Conservation (phyloP, 805 yeast species). For the Wickerhamiella cacticola region DNA sequence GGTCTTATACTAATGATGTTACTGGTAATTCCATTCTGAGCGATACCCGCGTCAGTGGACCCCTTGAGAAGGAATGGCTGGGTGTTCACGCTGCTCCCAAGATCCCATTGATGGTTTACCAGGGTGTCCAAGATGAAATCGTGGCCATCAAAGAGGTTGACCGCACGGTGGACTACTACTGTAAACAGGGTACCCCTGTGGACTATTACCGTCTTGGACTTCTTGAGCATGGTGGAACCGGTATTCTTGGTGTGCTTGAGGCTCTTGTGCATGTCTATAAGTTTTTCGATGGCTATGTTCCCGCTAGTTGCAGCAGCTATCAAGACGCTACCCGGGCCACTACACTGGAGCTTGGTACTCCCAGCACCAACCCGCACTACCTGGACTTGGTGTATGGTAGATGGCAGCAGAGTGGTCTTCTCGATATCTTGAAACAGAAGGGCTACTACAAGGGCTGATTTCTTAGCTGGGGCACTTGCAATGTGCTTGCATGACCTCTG, state of each 20-base stretch:
- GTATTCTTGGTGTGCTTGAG: neutral
- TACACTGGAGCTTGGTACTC: neutral
- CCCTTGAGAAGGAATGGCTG: conserved; percentile 16
- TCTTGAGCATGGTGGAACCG: neutral
- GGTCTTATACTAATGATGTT: conserved; percentile 17
- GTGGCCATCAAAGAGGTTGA: conserved; percentile 19
- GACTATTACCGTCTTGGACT: conserved; percentile 15
- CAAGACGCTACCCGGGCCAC: conserved; percentile 2
- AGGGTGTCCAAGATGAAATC: conserved; percentile 23
- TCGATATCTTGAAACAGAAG: neutral
- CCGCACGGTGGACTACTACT: conserved; percentile 18
- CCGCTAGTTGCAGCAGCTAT: neutral
- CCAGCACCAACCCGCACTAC: neutral
- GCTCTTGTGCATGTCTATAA: neutral
- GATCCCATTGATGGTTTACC: conserved; percentile 23
- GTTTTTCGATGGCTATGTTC: conserved; percentile 3
- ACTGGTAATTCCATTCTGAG: conserved; percentile 2
- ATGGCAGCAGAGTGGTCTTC: conserved; percentile 2
- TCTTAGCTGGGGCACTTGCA: too few relatives aligned
- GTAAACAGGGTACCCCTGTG: conserved; percentile 20
- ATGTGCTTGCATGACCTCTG: too few relatives aligned
- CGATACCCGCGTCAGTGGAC: neutral
- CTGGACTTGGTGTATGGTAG: neutral
- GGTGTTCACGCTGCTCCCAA: conserved; percentile 10
- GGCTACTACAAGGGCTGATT: neutral